Base-by-base conservation (phyloP, 2,329 filamentous ascomycete genomes). In the Pyrenophora seminiperda region DNA sequence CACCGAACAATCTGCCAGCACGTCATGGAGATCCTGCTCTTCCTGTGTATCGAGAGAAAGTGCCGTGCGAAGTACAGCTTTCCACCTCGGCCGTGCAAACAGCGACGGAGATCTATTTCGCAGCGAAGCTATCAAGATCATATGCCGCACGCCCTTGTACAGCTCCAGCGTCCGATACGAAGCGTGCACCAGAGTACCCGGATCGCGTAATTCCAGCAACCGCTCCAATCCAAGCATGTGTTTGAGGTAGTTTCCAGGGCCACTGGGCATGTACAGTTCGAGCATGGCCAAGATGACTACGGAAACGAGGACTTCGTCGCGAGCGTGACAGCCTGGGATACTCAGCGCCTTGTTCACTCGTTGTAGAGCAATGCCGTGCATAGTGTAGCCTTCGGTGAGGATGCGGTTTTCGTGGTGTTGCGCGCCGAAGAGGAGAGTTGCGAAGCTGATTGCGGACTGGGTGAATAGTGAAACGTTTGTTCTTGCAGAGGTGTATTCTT, bases 171-270 rank as follows among this genome's bases (percentile, higher is more conserved):
- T 61, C 30, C 54, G 41, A 4, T 34, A 32, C 2, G 64, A 62
- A 17, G 41, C 51, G 17, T 41, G 32, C 18, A 18, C 22, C 13
- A 53, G 27, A 5, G 37, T 41, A 3, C 18, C 42, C 2, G 59
- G 61, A 9, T 54, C 58, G 17, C 66, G 64, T 11, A 71, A 56
- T 20, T 54, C 58, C 6, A 70, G 49, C 5, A 71, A 43, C 24
- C 47, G 50, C 37, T 71, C 66, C 5, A 70, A 39, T 5, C 66
- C 66, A 30, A 50, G 34, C 56, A 70, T 68, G 39, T 71, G 67
- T 20, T 66, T 65, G 14, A 67, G 18, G 47, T 61, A 64, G 19
- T 60, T 50, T 13, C 53, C 52, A 2, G 59, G 52, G 1, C 65
- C 63, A 3, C 58, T 65, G 3, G 67, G 65, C 2, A 67, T 52